Conservation (phyloP, 805 yeast species). For the Candida jianshihensis region DNA sequence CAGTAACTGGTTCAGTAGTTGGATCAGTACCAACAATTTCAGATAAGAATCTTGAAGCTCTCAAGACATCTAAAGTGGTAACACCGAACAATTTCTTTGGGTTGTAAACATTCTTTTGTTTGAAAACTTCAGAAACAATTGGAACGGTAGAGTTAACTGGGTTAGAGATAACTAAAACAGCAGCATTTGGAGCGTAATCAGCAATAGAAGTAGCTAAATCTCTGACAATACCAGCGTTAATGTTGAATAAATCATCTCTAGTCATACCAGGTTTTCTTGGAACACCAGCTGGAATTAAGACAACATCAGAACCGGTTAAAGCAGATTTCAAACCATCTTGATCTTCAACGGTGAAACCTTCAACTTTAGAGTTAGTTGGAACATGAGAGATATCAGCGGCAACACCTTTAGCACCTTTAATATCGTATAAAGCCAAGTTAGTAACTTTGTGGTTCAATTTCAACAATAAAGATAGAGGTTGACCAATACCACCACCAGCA, state of each 20-base stretch:
- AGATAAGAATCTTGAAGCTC: constrained; percentile 83
- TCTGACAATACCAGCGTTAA: constrained; percentile 92
- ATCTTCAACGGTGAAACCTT: constrained; percentile 81
- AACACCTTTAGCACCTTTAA: constrained; percentile 92
- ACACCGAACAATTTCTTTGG: constrained; percentile 92
- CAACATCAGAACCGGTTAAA: constrained; percentile 64
- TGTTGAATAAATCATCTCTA: constrained; percentile 93
- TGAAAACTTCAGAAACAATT: constrained; percentile 88
- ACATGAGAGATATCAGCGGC: constrained; percentile 94
- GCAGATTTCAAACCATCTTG: constrained; percentile 68
- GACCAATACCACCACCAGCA: constrained; percentile 95
- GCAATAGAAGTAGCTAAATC: constrained; percentile 86
- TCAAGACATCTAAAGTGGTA: constrained; percentile 86
- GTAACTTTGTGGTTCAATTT: constrained; percentile 87
- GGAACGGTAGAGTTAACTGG: constrained; percentile 98
- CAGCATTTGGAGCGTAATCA: constrained; percentile 77
- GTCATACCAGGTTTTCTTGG: constrained; percentile 99
- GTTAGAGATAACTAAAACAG: constrained; percentile 78
- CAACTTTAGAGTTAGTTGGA: constrained; percentile 85
- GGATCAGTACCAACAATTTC: constrained; percentile 55
- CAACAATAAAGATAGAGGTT: constrained; percentile 74
- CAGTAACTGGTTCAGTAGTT: constrained; percentile 80
- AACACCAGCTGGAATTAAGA: constrained; percentile 94
- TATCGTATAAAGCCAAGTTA: constrained; percentile 78
- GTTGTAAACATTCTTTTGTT: constrained; percentile 80